Conservation (phyloP, 768 basidiomycete genomes). For the Austroboletus festivus region DNA sequence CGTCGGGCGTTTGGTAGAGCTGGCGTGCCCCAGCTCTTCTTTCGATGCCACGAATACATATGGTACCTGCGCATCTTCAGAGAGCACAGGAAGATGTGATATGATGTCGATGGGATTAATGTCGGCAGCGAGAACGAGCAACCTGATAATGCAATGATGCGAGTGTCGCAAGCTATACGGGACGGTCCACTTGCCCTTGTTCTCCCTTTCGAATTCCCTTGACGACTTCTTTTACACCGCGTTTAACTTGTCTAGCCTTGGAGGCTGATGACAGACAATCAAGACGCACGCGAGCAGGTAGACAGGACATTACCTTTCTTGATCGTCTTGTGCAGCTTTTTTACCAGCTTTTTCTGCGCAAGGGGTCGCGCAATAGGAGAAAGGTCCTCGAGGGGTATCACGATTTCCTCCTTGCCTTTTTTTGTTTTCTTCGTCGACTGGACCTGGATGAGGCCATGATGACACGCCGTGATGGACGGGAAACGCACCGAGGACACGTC, state of each 20-base stretch:
- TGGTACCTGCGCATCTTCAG: conserved; percentile 90
- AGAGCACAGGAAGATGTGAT: conserved; percentile 90
- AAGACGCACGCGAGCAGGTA: neutral
- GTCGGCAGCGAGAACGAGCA: conserved; percentile 92
- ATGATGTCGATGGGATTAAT: conserved; percentile 99
- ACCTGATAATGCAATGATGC: conserved; percentile 38
- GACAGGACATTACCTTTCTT: conserved; percentile 65
- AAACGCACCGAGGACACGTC: conserved; percentile 34
- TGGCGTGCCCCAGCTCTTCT: conserved; percentile 93
- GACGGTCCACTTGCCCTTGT: conserved; percentile 66
- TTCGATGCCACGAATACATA: conserved; percentile 89
- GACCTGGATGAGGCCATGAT: conserved; percentile 13
- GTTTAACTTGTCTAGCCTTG: conserved; percentile 91
- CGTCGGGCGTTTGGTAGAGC: conserved; percentile 96
- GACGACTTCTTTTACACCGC: conserved; percentile 98
- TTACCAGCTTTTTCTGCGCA: conserved; percentile 88
- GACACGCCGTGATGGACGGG: conserved; percentile 27
- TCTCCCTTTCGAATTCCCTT: conserved; percentile 97
- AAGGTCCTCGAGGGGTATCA: conserved; percentile 74
- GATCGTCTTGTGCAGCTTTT: conserved; percentile 92
- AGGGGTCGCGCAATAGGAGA: conserved; percentile 94
- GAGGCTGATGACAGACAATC: conserved; percentile 55
- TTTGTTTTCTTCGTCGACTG: conserved; percentile 56
- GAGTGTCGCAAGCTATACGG: neutral
- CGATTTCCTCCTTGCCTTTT: conserved; percentile 58